Evolutionary conservation across 768 basidiomycete species (phyloP).

Genomic region (Russula griseocarnosa): DNA sequence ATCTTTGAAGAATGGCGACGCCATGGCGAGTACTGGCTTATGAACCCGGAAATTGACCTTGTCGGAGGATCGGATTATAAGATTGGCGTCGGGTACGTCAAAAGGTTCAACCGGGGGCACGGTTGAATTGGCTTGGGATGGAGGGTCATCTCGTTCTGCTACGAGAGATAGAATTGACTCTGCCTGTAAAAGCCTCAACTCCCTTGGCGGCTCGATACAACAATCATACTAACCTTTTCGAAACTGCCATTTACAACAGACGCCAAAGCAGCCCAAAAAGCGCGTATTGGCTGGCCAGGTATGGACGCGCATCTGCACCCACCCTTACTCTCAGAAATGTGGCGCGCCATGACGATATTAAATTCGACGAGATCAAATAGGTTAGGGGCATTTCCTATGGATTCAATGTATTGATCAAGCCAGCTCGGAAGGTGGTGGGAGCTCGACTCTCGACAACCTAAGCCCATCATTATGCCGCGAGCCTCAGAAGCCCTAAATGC

Average conservation of each 20-base stretch:
- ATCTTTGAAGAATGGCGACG: constrained; percentile 19
- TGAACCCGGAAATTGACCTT: constrained; percentile 15
- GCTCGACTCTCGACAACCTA: not conserved
- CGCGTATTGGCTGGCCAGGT: not conserved
- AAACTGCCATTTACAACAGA: not conserved
- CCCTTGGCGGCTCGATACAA: not conserved
- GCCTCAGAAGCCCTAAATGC: not conserved
- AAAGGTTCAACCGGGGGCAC: not conserved
- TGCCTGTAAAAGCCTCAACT: not conserved
- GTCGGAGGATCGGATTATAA: constrained; percentile 12
- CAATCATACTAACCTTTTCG: not conserved
- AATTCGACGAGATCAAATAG: constrained; percentile 2
- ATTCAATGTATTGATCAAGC: constrained; percentile 1
- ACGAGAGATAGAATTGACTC: not conserved
- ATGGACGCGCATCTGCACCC: not conserved
- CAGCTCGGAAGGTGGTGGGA: not conserved
- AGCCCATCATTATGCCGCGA: not conserved
- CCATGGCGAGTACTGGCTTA: constrained; percentile 9
- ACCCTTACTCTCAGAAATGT: not conserved
- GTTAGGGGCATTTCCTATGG: not conserved
- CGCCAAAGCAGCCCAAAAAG: constrained; percentile 8
- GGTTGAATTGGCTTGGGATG: not conserved
- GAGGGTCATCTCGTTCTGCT: not conserved
- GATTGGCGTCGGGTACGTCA: not conserved
- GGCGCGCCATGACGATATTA: not conserved